Base-by-base conservation (phyloP, 306 rosid genomes). In the Elaeagnus macrophylla region DNA sequence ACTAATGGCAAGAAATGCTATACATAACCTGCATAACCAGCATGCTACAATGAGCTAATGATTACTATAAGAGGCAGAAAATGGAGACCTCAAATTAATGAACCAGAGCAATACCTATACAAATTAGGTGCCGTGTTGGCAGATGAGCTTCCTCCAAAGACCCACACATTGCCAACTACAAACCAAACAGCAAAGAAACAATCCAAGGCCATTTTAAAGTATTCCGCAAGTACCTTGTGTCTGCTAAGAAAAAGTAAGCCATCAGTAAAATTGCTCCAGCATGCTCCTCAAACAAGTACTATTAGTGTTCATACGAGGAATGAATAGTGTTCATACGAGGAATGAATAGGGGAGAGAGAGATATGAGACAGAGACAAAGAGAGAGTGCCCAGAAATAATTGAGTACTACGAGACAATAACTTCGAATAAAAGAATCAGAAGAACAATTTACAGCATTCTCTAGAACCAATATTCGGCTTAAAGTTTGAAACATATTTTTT, bases 161-260 rank as follows among this genome's bases (percentile, higher is more conserved):
- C 82, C 97, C 97, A 91, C 44, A 91, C 97, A 60, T 91, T 91
- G 64, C 97, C 97, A 62, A 91, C 95, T 62, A 91, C 97, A 56
- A 91, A 91, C 97, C 97, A 91, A 73, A 91, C 81, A 15, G 96
- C 96, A 60, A 91, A 91, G 79, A 91, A 91, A 75, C 95, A 86
- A 80, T 91, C 99, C 68, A 87, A 59, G 60, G 81, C 82, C 84
- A 91, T 83, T 80, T 91, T 91, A 63, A 84, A 84, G 77, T 91
- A 91, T 67, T 91, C 93, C 74, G 84, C 85, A 43, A 82, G 72
- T 57, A 67, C 70, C 77, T 87, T 91, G 57, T 82, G 40, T 72
- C 99, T 91, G 89, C 72, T 5, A 57, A 44, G 20, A 45, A 57
- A 66, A 62, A 53, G 65, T 36, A 48, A 20, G 52, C 47, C 20